phyloP scores from a whole-genome alignment of 1,284 basidiomycete species.

The Phellopilus nigrolimitatus region DNA sequence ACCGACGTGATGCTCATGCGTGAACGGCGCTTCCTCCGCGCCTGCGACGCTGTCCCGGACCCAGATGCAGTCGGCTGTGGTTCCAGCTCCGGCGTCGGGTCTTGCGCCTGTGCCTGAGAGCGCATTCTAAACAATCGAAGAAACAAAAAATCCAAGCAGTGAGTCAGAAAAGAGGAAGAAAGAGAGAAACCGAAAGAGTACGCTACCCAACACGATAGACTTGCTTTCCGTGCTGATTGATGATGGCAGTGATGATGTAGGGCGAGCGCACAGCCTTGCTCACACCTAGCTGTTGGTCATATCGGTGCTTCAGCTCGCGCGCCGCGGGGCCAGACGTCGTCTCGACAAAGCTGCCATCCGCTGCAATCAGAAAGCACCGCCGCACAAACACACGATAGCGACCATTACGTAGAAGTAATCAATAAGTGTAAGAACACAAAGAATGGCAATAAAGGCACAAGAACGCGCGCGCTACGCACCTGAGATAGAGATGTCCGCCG shows the following conservation, averaged over 20 bases:
- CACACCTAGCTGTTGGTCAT: constrained; percentile 64
- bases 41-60: constrained; percentile 22
- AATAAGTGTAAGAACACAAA: constrained; percentile 9
- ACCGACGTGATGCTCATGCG: constrained; percentile 67
- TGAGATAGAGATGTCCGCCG: constrained; percentile 57
- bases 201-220: constrained; percentile 69
- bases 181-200: not conserved
- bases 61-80: constrained; percentile 9
- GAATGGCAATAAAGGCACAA: not conserved
- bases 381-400: not conserved
- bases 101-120: constrained; percentile 8
- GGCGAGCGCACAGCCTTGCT: constrained; percentile 64
- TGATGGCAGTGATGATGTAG: constrained; percentile 70
- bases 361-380: constrained; percentile 31
- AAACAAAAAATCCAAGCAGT: not conserved
- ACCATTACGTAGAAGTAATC: constrained; percentile 10
- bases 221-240: constrained; percentile 71
- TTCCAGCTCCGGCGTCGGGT: constrained; percentile 16
- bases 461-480: constrained; percentile 38
- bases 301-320: constrained; percentile 66
- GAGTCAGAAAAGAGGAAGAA: not conserved
- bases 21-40: constrained; percentile 45
- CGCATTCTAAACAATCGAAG: constrained; percentile 7
- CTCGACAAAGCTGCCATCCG: constrained; percentile 71
- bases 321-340: constrained; percentile 70